A percentile compares a stretch with the other conserved stretches of the same genome.
Evolutionary conservation across 768 basidiomycete species (phyloP).

Genomic region (Termitomyces sp.): DNA sequence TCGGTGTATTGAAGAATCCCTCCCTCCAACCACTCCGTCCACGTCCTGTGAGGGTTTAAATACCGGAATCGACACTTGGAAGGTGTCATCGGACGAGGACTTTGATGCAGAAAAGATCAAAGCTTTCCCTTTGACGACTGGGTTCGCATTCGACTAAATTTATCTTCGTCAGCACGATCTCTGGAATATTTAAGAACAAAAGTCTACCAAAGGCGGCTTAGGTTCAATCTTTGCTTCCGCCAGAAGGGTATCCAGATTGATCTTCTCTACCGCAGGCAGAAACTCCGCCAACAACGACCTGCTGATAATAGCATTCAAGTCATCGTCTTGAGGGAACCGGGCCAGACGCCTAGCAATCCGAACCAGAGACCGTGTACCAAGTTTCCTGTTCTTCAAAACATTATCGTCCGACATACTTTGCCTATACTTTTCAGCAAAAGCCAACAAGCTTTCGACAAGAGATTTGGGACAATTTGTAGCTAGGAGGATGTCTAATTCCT

Average conservation of each 20-base stretch:
- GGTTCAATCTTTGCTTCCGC: constrained; percentile 43
- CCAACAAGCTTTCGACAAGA: constrained; percentile 34
- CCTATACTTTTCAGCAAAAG: constrained; percentile 55
- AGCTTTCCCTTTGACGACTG: constrained; percentile 28
- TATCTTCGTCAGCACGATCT: constrained; percentile 1
- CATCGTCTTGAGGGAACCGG: constrained; percentile 35
- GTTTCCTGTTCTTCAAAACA: constrained; percentile 54
- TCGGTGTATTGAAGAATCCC: constrained; percentile 57
- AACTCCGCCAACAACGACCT: constrained; percentile 54
- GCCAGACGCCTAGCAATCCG: constrained; percentile 48
- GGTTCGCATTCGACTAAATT: constrained; percentile 42
- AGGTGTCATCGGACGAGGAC: constrained; percentile 22
- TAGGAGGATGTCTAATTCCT: constrained; percentile 44
- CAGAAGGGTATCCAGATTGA: constrained; percentile 45
- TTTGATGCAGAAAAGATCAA: constrained; percentile 44
- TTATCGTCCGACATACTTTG: constrained; percentile 47
- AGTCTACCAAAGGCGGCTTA: constrained; percentile 34
- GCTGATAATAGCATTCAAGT: constrained; percentile 41
- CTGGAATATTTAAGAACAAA: too few relatives aligned
- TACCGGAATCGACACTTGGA: constrained; percentile 34
- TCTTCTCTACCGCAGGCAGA: constrained; percentile 50
- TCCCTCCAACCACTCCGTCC: constrained; percentile 46
- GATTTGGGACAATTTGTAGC: constrained; percentile 42
- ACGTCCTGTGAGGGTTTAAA: constrained; percentile 46
- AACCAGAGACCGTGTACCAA: constrained; percentile 56